Evolutionary conservation across 768 basidiomycete genomes (phyloP), one percentile per base, ranked within the genome.

Genomic region (Termitomyces sp.): DNA sequence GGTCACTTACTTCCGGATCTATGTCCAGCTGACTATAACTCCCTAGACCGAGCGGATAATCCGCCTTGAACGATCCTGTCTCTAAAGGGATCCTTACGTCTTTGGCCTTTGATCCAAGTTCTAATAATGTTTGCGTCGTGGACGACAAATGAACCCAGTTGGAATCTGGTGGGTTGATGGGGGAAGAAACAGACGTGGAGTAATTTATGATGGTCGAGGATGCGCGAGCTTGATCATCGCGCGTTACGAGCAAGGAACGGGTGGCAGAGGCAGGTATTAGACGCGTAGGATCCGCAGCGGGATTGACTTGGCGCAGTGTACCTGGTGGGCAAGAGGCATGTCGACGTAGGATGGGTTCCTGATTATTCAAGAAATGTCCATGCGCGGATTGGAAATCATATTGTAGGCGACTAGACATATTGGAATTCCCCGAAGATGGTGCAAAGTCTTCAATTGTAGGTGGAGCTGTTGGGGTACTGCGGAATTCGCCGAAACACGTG

Each of bases 261-360:
- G 53, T n/a, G 7, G 39, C 29, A 7, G 45, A 40, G 18, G 38
- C 18, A 20, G 40, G 46, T 5, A 42, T 10, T 9, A 41, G 44
- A 27, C 44, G 52, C 23, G 52, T 53, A 7, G 52, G 44, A 27
- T 53, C 52, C 5, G 52, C 11, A 22, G 44, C 18, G 18, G 27
- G 18, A 35, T 31, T 20, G 22, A 36, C 11, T 29, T 46, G 44
- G 27, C 52, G 52, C 9, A 35, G 43, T 18, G 25, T 39, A 23
- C 46, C 53, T 49, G 53, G 32, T 32, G 53, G 53, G 39, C 46
- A 54, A 3, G 53, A 54, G 12, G 44, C 45, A 15, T 35, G 53
- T 4, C 53, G 36, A 22, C 53, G 53, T 13, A 48, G 18, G 23
- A 33, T 33, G 23, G 29, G 29, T 32, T n/a, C 50, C 7, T n/a